Evolutionary conservation across 257 asterid species (phyloP).

Genomic region (Solanum chiquidenum): DNA sequence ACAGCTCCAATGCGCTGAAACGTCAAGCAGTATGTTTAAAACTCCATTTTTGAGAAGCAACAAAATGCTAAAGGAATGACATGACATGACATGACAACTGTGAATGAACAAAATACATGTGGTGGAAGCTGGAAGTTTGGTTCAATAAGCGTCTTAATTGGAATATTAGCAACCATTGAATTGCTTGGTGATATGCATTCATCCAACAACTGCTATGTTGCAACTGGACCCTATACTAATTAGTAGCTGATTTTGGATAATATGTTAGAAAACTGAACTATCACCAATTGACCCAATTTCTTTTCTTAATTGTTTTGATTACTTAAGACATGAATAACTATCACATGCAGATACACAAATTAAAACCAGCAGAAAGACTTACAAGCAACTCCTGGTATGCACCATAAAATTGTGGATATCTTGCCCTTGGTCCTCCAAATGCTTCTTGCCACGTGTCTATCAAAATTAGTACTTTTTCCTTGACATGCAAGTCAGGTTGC

Average conservation of each 20-base stretch:
- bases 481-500: constrained; percentile 98
- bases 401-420: constrained; percentile 79
- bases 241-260: not conserved
- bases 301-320: not conserved
- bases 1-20: constrained; percentile 94
- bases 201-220: not conserved
- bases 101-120: not conserved
- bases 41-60: not conserved
- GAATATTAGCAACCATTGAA: not conserved
- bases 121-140: not conserved
- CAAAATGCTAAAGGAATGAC: not conserved
- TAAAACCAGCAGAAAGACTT: constrained; percentile 1
- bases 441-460: constrained; percentile 99
- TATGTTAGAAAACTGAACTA: not conserved
- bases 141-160: not conserved
- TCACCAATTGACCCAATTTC: not conserved
- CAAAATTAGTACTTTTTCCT: constrained; percentile 89
- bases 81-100: not conserved
- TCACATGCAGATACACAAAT: not conserved
- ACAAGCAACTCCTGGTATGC: constrained; percentile 98
- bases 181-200: not conserved
- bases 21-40: constrained; percentile 10
- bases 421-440: constrained; percentile 92
- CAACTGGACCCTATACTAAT: not conserved
- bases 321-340: not conserved